phyloP scores from a whole-genome alignment of 495 filamentous ascomycete species.

The Xylaria longipes region DNA sequence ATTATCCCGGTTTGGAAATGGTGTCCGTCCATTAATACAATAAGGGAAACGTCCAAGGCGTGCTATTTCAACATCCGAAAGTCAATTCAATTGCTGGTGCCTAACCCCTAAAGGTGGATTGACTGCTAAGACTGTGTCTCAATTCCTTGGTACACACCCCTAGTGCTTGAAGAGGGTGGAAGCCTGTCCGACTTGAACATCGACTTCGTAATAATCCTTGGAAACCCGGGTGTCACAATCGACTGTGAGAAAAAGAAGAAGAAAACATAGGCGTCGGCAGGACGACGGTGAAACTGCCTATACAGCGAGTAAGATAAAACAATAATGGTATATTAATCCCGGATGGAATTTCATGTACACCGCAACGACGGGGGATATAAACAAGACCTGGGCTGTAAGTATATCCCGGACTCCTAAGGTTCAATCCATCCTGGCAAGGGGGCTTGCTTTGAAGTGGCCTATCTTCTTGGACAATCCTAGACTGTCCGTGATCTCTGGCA shows the following conservation, averaged over 20 bases:
- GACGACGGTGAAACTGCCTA: background rate
- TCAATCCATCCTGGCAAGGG: slow-evolving; percentile 13
- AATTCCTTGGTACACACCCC: background rate
- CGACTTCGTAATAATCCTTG: background rate
- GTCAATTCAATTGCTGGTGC: slow-evolving; percentile 5
- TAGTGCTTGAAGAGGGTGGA: background rate
- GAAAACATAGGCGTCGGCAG: background rate
- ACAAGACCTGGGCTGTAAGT: slow-evolving; percentile 1
- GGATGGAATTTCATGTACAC: background rate
- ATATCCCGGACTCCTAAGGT: slow-evolving; percentile 12
- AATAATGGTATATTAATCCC: background rate
- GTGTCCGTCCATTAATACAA: background rate
- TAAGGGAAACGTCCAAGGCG: background rate
- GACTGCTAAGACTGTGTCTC: background rate
- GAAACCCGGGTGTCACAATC: background rate
- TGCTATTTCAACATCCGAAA: background rate
- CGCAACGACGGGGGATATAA: background rate
- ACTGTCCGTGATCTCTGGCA: slow-evolving; percentile 16
- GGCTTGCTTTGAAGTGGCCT: background rate
- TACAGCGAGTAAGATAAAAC: background rate
- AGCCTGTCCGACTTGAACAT: slow-evolving; percentile 22
- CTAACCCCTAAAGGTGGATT: background rate
- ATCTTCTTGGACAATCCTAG: slow-evolving; percentile 10
- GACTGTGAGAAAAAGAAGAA: background rate
- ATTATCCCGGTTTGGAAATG: background rate